Percentiles rank a stretch among this genome's conserved stretches.
phyloP scores from a whole-genome alignment of 2,329 filamentous ascomycete species.

The Stemphylium vesicarium region DNA sequence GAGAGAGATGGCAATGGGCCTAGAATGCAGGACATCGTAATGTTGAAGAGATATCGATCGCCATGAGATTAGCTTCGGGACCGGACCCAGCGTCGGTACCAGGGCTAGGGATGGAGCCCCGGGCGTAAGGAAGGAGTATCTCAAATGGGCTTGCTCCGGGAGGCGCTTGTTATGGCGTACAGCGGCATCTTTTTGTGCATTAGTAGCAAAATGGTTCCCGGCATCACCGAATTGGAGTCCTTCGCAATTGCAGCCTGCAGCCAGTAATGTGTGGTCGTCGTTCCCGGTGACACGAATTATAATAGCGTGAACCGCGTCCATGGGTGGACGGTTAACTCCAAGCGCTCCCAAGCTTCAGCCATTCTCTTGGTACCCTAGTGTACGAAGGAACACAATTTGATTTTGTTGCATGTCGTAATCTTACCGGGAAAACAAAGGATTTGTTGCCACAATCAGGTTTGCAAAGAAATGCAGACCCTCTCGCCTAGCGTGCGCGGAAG shows the following conservation, averaged over 20 bases:
- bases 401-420: neutral
- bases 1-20: conserved; percentile 61
- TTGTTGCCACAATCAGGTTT: neutral
- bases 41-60: neutral
- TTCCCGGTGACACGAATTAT: neutral
- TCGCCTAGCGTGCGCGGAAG: conserved; percentile 2
- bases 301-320: conserved; percentile 1
- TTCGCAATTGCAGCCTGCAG: neutral
- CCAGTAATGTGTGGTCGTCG: neutral
- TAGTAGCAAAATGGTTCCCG: neutral
- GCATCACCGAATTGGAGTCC: neutral
- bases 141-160: neutral
- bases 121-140: neutral
- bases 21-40: conserved; percentile 5
- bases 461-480: neutral
- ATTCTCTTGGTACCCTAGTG: neutral
- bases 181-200: neutral
- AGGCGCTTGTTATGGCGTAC: conserved; percentile 1
- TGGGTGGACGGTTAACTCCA: neutral
- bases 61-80: conserved; percentile 1
- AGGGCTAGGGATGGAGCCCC: neutral
- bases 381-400: neutral
- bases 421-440: neutral
- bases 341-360: neutral
- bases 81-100: neutral